Base-by-base conservation (phyloP, 2,329 filamentous ascomycete species). In the Bipolaris zeicola region DNA sequence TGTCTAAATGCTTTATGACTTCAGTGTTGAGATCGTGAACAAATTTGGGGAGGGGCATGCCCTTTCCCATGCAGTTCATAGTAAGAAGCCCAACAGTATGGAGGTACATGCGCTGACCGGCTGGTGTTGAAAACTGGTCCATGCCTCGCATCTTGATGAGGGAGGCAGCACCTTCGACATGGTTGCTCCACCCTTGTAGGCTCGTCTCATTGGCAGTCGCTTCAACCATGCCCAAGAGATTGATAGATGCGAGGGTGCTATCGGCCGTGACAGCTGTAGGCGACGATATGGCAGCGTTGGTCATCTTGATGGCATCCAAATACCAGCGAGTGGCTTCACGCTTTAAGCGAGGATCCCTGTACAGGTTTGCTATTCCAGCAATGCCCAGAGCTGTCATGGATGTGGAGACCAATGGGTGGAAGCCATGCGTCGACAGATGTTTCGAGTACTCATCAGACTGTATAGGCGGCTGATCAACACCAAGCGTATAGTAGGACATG, bases 331-430 rank as follows among this genome's bases (percentile, higher is more conserved):
- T 74, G 2, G 70, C 69, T 45, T 73, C 67, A 22, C 60, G 45
- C 45, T 71, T 69, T 31, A 75, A 62, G 10, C 49, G 49, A 1
- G 57, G 18, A 48, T 75, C 68, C 47, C 58, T 61, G 54, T 58
- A 67, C 8, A 73, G 58, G 45, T 72, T 73, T 4, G 68, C 65
- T 6, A 74, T 62, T 1, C 72, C 72, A 1, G 70, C 67, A 3
- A 76, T 59, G 6, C 73, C 73, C 6, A 76, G 56, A 8, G 73
- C 73, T 6, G 72, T 73, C 72, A 76, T 75, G 3, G 65, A 58
- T 3, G 67, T 71, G 5, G 70, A 66, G 13, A 73, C 60, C 4
- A 74, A 55, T 1, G 72, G 72, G 47, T 73, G 70, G 36, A 75
- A 74, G 2, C 71, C 71, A 33, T 66, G 52, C 2, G 72, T 73